Conservation (phyloP, 306 rosid genomes). For the Lotus japonicus region DNA sequence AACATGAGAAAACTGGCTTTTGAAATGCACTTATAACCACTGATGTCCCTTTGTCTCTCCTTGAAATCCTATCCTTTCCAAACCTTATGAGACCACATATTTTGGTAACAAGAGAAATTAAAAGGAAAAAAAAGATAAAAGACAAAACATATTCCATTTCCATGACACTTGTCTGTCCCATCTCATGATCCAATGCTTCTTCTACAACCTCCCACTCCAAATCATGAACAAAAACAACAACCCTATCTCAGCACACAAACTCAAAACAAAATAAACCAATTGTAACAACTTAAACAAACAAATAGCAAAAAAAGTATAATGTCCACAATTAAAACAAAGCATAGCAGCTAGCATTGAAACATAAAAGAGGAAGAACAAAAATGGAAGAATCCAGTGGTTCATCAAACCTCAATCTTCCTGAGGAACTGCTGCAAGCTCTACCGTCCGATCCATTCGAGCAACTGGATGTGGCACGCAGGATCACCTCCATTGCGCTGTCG, state of each 20-base stretch:
- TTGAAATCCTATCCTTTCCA: constrained; percentile 26
- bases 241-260: not conserved
- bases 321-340: too few species aligned
- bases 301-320: not conserved
- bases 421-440: constrained; percentile 48
- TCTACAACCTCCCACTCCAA: not conserved
- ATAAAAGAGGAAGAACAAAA: not conserved
- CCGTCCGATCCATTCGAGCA: constrained; percentile 92
- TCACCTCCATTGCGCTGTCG: constrained; percentile 74
- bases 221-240: not conserved
- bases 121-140: not conserved
- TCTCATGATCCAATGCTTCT: not conserved
- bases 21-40: not conserved
- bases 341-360: too few species aligned
- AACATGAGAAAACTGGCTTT: too few species aligned
- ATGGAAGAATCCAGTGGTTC: constrained; percentile 41
- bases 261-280: not conserved
- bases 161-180: not conserved
- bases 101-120: not conserved
- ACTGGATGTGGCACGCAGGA: constrained; percentile 93
- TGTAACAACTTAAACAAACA: not conserved
- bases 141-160: not conserved
- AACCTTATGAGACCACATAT: constrained; percentile 26
- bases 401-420: constrained; percentile 55
- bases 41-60: not conserved